These are phyloP conservation scores for Phaeosphaeria sp. DNA, from an alignment of 2,329 filamentous ascomycete genomes.

Conservation along the genomic window DNA sequence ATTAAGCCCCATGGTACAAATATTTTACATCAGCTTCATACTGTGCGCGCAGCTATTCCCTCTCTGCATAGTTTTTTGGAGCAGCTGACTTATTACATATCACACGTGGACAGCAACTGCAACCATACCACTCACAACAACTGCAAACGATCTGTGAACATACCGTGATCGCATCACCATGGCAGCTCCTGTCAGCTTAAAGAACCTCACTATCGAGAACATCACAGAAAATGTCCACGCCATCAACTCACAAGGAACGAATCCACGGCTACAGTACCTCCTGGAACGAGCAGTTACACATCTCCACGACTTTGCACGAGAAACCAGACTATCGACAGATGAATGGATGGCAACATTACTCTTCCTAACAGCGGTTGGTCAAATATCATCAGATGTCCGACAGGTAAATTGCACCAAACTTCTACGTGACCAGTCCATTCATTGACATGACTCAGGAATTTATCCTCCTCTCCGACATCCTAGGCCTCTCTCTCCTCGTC, in stretches of 20 bases:
- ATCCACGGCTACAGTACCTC: constrained; percentile 73
- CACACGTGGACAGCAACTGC: too few species aligned
- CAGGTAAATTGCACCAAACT: constrained; percentile 58
- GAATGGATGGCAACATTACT: constrained; percentile 80
- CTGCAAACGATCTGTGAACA: not conserved
- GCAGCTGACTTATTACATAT: too few species aligned
- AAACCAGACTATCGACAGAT: constrained; percentile 75
- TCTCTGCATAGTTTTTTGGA: not conserved
- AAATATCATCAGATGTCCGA: constrained; percentile 76
- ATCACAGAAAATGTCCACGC: constrained; percentile 77
- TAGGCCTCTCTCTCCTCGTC: constrained; percentile 80
- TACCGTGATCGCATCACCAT: not conserved
- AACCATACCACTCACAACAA: not conserved
- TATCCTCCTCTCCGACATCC: constrained; percentile 80
- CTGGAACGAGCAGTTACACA: constrained; percentile 77
- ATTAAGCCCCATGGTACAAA: not conserved
- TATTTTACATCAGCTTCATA: not conserved
- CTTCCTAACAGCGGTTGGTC: constrained; percentile 74
- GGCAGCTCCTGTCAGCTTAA: constrained; percentile 33
- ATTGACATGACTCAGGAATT: constrained; percentile 63
- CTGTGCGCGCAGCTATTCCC: not conserved
- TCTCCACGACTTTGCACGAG: constrained; percentile 82
- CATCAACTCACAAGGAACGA: constrained; percentile 74
- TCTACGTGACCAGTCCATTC: not conserved
- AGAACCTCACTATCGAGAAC: constrained; percentile 78